Percentiles rank a stretch among this genome's conserved stretches.
phyloP scores from a whole-genome alignment of 2,329 filamentous ascomycete species.

The Colletotrichum salicis region DNA sequence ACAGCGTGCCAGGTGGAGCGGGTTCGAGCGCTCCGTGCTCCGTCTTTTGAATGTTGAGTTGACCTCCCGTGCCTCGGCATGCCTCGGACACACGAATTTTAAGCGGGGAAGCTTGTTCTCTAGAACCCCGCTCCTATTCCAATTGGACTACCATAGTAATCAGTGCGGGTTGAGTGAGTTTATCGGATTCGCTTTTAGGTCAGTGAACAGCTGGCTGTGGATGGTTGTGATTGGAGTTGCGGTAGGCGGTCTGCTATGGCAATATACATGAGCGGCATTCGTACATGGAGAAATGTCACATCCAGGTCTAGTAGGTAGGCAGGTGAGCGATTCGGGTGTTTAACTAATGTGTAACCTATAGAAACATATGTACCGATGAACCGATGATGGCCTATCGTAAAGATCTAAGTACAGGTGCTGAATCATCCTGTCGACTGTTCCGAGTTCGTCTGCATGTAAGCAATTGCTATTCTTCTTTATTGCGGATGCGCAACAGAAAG shows the following conservation, averaged over 20 bases:
- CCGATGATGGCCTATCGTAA: too few relatives aligned
- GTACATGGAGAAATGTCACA: too few relatives aligned
- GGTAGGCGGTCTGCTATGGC: background rate
- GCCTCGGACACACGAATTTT: background rate
- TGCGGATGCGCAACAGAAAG: background rate
- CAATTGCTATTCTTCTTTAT: background rate
- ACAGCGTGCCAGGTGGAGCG: conserved; percentile 9
- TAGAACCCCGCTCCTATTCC: background rate
- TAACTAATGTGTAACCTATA: too few relatives aligned
- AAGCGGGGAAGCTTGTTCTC: background rate
- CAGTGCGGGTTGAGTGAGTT: background rate
- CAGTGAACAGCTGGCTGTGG: background rate
- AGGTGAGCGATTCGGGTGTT: too few relatives aligned
- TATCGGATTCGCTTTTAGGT: background rate
- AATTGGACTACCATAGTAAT: background rate
- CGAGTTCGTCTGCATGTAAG: too few relatives aligned
- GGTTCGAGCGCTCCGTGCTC: background rate
- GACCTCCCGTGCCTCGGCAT: conserved; percentile 2
- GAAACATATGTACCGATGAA: too few relatives aligned
- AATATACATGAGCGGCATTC: background rate
- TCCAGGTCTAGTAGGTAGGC: too few relatives aligned
- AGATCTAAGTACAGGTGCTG: too few relatives aligned
- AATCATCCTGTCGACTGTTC: too few relatives aligned
- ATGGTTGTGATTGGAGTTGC: background rate
- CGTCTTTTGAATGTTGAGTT: background rate